Evolutionary conservation across 2,329 filamentous ascomycete species (phyloP), one percentile per base, ranked within the genome.

Genomic region (Venturia nashicola): DNA sequence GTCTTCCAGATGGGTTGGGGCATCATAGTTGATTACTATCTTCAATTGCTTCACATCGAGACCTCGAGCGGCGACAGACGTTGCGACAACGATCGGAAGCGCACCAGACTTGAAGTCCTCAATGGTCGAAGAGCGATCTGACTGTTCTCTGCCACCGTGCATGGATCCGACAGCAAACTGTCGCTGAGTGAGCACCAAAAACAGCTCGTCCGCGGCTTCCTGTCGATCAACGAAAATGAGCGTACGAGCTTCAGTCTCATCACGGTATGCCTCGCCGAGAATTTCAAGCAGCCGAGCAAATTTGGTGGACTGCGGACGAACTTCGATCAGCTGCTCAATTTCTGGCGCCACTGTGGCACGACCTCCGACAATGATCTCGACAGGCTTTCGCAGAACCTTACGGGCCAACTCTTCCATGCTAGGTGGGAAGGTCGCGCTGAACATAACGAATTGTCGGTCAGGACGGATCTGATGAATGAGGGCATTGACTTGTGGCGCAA

Each of bases 401-500:
- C 93, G 89, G 27, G 91, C 94, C 60, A 97, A 76, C 0, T 89
- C 86, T 72, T 96, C 91, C 81, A 99, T 96, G 67, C 93, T 92
- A 59, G 89, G 86, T 23, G 94, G 94, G 80, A 97, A 96, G 0
- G 94, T 99, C 4, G 94, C 94, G 0, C 94, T 97, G 75, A 97
- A 99, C 32, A 97, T 82, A 61, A 97, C 91, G 0, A 91, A 96
- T 73, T 99, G 94, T 61, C 90, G 87, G 73, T 97, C 90, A 0
- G 94, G 92, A 59, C 94, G 87, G 73, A 96, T 89, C 71, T 94
- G 96, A 68, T 86, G 86, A 72, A 97, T 86, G 65, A 99, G 94
- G 75, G 96, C 97, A 85, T 94, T 94, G 63, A 99, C 92, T 74
- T 99, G 94, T 2, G 94, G 93, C 76, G 96, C 93, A 72, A 99